Base-by-base conservation (phyloP, 2,329 filamentous ascomycete genomes). In the Allantophomopsis lycopodina region DNA sequence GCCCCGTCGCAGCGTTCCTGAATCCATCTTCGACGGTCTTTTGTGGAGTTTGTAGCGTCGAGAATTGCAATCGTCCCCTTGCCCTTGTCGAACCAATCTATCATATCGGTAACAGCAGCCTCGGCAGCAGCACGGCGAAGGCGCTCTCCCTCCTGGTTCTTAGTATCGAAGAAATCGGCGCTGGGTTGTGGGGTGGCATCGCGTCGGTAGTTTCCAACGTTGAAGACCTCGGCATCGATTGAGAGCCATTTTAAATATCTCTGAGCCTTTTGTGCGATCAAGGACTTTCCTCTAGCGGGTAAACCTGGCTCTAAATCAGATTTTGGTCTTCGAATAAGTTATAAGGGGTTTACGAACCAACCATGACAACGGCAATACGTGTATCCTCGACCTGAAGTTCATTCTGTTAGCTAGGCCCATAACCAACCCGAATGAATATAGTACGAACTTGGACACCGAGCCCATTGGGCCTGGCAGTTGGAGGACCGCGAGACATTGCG, bases 321-420 rank as follows among this genome's bases (percentile, higher is more conserved):
- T 28, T 12, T 10, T 28, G 23, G 11, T 28, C 23, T 28, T 28
- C 3, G 11, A 28, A 28, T 12, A 28, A n/a, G 23, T 10, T 28
- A 28, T 28, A 6, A 28, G 10, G 23, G 23, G 23, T 5, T 28
- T 28, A 28, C 23, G 23, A 28, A 28, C 23, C 23, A 44, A 98
- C 91, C 91, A 98, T 96, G 53, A 98, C 87, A 48, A 98, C 88
- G 61, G 89, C 96, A 66, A 98, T 93, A 60, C 84, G 85, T 44
- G 85, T 89, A 62, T 95, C 87, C 68, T 96, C 89, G 53, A 83
- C 84, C 84, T 94, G 82, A 8, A 28, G 23, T 28, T 5, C 23
- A 8, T 28, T 28, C 10, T 12, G 23, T 28, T 28, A 28, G 23
- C 23, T 28, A 28, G 7, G 8, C 3, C 23, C 23, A 28, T 8